Base-by-base conservation (phyloP, 768 basidiomycete species). In the Lentinula lateritia region DNA sequence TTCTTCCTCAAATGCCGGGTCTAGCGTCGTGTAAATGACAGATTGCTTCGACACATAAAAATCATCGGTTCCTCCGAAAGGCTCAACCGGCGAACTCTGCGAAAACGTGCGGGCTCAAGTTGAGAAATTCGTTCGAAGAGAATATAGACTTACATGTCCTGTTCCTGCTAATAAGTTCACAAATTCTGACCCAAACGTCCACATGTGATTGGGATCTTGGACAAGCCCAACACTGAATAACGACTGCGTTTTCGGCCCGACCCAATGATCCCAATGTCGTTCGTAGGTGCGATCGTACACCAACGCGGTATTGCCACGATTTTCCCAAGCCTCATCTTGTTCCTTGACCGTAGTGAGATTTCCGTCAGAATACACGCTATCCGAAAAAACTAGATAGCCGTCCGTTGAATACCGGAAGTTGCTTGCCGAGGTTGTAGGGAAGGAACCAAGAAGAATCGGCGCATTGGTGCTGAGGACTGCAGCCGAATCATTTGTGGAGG, bases 1-100 rank as follows among this genome's bases (percentile, higher is more conserved):
- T 20, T 38, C 45, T 20, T 83, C 80, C 12, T 86, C 85, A 16
- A 95, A 80, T 58, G 80, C 67, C 1, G 92, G 89, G 67, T 96
- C 92, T 69, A 95, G 95, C 57, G 93, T 80, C 5, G 93, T 93
- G 69, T 96, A 91, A 39, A 93, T 80, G 59, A 98, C 82, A 61
- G 87, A 80, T 10, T 78, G 77, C 2, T 75, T 70, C 5, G 89
- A 90, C 34, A 92, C 80, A 69, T 91, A 87, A 68, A 91, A 92
- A 75, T 95, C 88, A 63, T 89, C 86, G 1, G 83, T 81, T 48
- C 86, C 90, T n/a, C 93, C 93, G 65, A 95, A 93, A 6, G 93
- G 91, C 68, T 92, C 89, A 48, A 94, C 89, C 16, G 92, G 93
- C 18, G 79, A 72, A 69, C 83, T 79, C 90, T 92, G 55, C 34